Evolutionary conservation across 2,329 filamentous ascomycete genomes (phyloP), one percentile per base, ranked within the genome.

Genomic region (Emericellopsis atlantica): DNA sequence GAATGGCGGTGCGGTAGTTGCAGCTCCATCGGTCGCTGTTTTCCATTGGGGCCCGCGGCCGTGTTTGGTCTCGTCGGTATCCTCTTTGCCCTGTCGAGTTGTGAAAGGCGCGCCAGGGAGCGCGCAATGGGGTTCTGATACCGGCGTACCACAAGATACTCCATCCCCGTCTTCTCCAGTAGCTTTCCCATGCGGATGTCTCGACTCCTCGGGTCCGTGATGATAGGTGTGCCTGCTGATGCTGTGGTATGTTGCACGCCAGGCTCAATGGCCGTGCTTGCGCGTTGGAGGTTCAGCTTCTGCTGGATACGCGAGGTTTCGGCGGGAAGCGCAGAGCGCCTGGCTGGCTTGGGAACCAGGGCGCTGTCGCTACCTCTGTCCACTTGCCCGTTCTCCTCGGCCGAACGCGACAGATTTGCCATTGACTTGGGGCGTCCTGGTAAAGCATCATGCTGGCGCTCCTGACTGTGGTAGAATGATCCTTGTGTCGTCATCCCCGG

Each of bases 241-340:
- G 26, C 26, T 9, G 26, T 29, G 26, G 12, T 12, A 12, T 29
- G 26, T 12, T 29, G 26, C 26, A 29, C 42, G 26, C 26, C 29
- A 22, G 34, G 16, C 24, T 72, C 63, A 1, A 86, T 79, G 47
- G 74, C 76, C 4, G 81, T 84, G 53, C 79, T 83, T 24, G 80
- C 81, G 32, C 82, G 73, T 53, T 86, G 81, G 2, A 87, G 68
- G 59, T 84, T 81, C 12, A 87, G 65, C 51, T 87, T 87, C 55
- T 86, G 81, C 58, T 86, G 81, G 1, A 80, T 84, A 12, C 82
- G 71, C 41, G 79, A 84, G 48, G 74, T 69, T 44, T 76, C 71
- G 1, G 70, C 68, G 1, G 67, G 57, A 1, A 62, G 61, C 2
- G 60, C 59, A 46, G 48, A 59, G 46, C 62, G 58, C 49, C 51